Conservation (phyloP, 2,329 filamentous ascomycete species). For the Trichophyton schoenleinii region DNA sequence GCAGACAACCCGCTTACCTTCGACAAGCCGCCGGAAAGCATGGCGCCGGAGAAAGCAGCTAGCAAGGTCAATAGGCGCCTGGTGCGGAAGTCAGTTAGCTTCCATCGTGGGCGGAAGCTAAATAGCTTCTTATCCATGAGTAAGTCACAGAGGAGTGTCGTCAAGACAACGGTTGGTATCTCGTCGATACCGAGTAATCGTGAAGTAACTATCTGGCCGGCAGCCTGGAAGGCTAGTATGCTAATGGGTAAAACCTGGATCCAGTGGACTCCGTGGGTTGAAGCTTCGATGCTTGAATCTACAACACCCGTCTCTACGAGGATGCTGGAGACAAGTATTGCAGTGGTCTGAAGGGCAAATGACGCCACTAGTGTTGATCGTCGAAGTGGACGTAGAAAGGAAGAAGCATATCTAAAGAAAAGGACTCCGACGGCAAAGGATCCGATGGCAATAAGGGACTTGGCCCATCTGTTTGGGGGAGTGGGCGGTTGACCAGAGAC, state of each 20-base stretch:
- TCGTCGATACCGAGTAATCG: conserved; percentile 28
- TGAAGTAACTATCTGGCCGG: conserved; percentile 29
- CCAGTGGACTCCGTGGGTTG: conserved; percentile 24
- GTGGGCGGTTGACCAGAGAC: conserved; percentile 29
- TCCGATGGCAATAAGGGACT: conserved; percentile 30
- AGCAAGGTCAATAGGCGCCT: conserved; percentile 26
- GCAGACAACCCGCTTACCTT: conserved; percentile 25
- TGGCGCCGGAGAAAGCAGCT: conserved; percentile 29
- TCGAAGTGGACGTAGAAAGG: conserved; percentile 23
- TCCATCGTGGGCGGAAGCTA: conserved; percentile 13
- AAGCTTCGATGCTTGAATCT: conserved; percentile 20
- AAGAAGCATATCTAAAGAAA: conserved; percentile 28
- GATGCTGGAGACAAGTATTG: conserved; percentile 24
- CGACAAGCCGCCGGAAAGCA: conserved; percentile 30
- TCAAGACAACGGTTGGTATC: conserved; percentile 32
- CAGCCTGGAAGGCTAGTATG: conserved; percentile 30
- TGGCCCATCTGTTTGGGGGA: conserved; percentile 31
- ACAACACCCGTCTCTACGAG: conserved; percentile 26
- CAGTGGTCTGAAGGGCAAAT: conserved; percentile 27
- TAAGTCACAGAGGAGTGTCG: conserved; percentile 29
- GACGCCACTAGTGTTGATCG: conserved; percentile 29
- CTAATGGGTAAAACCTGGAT: conserved; percentile 28
- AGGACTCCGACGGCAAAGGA: conserved; percentile 29
- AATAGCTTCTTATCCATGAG: conserved; percentile 24
- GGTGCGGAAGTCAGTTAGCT: conserved; percentile 23